Conservation (phyloP, 495 filamentous ascomycete genomes). For the Daldinia vernicosa region DNA sequence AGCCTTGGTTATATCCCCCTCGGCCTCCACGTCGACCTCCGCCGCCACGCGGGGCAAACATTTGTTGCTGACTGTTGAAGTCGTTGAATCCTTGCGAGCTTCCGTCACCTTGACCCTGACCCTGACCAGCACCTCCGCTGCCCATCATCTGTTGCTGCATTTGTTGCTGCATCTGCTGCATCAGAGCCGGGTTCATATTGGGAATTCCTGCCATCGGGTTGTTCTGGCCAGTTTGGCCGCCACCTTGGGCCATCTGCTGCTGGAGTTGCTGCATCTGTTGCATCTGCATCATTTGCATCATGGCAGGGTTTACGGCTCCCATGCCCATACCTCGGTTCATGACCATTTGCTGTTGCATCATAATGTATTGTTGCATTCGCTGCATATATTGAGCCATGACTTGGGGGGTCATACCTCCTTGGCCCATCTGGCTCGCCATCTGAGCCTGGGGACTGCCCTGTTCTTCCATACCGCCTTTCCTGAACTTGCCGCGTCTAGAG, state of each 20-base stretch:
- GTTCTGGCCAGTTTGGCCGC: constrained; percentile 50
- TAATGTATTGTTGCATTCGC: constrained; percentile 95
- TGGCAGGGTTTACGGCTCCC: constrained; percentile 66
- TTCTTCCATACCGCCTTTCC: constrained; percentile 57
- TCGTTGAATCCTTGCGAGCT: constrained; percentile 54
- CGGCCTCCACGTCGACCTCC: constrained; percentile 48
- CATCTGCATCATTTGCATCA: constrained; percentile 71
- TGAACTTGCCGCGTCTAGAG: constrained; percentile 68
- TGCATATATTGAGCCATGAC: constrained; percentile 99
- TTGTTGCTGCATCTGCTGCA: constrained; percentile 89
- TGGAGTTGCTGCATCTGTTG: constrained; percentile 89
- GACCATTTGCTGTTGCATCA: constrained; percentile 89
- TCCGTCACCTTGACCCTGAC: constrained; percentile 48
- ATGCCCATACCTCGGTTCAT: constrained; percentile 65
- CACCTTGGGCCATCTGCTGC: constrained; percentile 65
- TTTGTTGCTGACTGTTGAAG: constrained; percentile 87
- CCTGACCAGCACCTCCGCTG: constrained; percentile 56
- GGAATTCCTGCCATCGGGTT: constrained; percentile 60
- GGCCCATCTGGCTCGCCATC: constrained; percentile 52
- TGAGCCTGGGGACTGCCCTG: constrained; percentile 52
- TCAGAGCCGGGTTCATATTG: constrained; percentile 81
- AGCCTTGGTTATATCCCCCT: constrained; percentile 43
- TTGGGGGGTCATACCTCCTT: constrained; percentile 85
- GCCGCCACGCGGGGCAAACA: constrained; percentile 76
- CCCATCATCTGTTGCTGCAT: constrained; percentile 71